A percentile compares a stretch with the other conserved stretches of the same genome.
Evolutionary conservation across 176 grass and related monocot genomes (phyloP).

Genomic region (Musa troglodytarum): DNA sequence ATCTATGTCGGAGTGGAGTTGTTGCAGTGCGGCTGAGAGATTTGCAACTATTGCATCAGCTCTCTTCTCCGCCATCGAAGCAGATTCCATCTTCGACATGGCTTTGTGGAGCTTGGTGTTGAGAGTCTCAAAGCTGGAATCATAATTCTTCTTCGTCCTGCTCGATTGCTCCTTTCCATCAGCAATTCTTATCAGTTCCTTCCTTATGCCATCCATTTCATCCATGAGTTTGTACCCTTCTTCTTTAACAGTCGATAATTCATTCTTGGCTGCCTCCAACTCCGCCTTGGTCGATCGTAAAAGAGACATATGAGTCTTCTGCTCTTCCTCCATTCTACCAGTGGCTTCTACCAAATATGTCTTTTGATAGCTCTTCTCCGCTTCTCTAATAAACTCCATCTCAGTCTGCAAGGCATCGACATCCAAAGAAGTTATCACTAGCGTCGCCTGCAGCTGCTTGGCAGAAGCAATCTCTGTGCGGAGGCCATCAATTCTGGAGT

Average conservation of each 20-base stretch:
- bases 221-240: conserved; percentile 3
- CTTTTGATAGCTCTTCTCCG: background rate
- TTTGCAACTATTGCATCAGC: background rate
- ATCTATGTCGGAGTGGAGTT: conserved; percentile 3
- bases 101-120: conserved; percentile 1
- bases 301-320: background rate
- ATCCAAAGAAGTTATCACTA: background rate
- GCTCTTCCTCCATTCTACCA: background rate
- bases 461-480: background rate
- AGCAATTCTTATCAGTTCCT: background rate
- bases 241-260: background rate
- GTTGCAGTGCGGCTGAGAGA: conserved; percentile 9
- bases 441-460: background rate
- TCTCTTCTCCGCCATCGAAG: conserved; percentile 9
- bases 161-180: background rate
- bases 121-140: background rate
- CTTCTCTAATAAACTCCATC: conserved; percentile 7
- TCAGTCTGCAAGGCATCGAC: background rate
- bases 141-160: background rate
- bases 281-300: background rate
- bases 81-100: conserved; percentile 15
- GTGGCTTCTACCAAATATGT: background rate
- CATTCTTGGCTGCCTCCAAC: background rate
- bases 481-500: background rate
- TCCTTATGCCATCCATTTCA: conserved; percentile 7